Percentiles rank a stretch among this genome's conserved stretches.
Conservation (phyloP, 306 rosid genomes). For the Cicer chorassanicum region DNA sequence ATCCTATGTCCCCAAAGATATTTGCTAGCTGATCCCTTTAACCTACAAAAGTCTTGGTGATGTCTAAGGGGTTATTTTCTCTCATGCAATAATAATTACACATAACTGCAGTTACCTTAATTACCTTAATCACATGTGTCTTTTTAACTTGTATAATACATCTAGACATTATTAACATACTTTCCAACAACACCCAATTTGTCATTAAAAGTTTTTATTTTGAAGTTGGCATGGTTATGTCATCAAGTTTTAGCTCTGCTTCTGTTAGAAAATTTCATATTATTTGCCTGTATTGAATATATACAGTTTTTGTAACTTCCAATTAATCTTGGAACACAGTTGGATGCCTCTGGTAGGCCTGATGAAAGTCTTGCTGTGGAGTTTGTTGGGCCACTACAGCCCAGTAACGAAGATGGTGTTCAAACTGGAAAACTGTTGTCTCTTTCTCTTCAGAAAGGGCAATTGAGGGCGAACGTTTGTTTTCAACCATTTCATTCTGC, state of each 20-base stretch:
- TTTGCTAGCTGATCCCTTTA: not conserved
- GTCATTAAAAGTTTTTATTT: conserved; percentile 12
- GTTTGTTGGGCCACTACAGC: conserved; percentile 78
- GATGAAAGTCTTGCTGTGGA: conserved; percentile 92
- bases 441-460: conserved; percentile 86
- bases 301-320: conserved; percentile 33
- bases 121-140: not conserved
- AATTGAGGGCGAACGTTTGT: conserved; percentile 75
- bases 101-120: not conserved
- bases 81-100: not conserved
- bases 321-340: conserved; percentile 56
- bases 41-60: not conserved
- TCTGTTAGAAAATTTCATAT: conserved; percentile 28
- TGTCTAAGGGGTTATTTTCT: not conserved
- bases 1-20: not conserved
- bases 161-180: not conserved
- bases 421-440: conserved; percentile 75
- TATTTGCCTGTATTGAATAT: conserved; percentile 20
- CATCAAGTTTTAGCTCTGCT: not conserved
- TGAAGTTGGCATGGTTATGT: conserved; percentile 8
- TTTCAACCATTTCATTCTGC: conserved; percentile 85
- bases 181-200: not conserved
- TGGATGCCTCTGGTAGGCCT: conserved; percentile 90
- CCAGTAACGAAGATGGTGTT: conserved; percentile 59
- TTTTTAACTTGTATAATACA: not conserved